Evolutionary conservation across 2,329 filamentous ascomycete species (phyloP).

Genomic region (Zarea fungicola): DNA sequence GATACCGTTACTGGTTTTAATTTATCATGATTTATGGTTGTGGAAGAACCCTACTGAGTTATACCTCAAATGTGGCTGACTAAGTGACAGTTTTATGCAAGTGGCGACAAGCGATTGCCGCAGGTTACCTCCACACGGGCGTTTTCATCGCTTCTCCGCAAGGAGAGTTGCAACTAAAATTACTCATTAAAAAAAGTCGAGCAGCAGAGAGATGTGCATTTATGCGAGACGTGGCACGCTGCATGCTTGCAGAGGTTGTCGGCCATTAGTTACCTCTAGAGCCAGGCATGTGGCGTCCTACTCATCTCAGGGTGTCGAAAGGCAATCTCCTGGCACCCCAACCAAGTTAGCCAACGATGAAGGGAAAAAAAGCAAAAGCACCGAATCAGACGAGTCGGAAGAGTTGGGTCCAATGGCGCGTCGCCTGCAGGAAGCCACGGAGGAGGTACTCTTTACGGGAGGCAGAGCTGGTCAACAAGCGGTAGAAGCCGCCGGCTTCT

Average conservation of each 20-base stretch:
- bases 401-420: slow-evolving; percentile 46
- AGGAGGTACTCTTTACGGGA: slow-evolving; percentile 54
- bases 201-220: not conserved
- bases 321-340: not conserved
- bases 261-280: not conserved
- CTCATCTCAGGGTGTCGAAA: not conserved
- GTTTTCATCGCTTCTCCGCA: too few species aligned
- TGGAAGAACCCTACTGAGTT: not conserved
- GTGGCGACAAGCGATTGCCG: slow-evolving; percentile 6
- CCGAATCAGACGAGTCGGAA: not conserved
- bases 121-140: too few species aligned
- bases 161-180: too few species aligned
- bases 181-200: not conserved
- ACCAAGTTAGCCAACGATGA: slow-evolving; percentile 6
- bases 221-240: not conserved
- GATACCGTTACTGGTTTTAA: not conserved
- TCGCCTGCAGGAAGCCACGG: slow-evolving; percentile 57
- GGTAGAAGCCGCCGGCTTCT: slow-evolving; percentile 59
- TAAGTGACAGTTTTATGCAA: slow-evolving; percentile 1
- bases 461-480: slow-evolving; percentile 55
- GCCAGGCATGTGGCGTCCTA: not conserved
- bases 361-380: slow-evolving; percentile 1
- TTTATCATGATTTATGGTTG: not conserved
- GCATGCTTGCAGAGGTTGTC: slow-evolving; percentile 2
- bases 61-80: not conserved